phyloP scores from a whole-genome alignment of 768 basidiomycete species.

The Tephrocybe sp. region DNA sequence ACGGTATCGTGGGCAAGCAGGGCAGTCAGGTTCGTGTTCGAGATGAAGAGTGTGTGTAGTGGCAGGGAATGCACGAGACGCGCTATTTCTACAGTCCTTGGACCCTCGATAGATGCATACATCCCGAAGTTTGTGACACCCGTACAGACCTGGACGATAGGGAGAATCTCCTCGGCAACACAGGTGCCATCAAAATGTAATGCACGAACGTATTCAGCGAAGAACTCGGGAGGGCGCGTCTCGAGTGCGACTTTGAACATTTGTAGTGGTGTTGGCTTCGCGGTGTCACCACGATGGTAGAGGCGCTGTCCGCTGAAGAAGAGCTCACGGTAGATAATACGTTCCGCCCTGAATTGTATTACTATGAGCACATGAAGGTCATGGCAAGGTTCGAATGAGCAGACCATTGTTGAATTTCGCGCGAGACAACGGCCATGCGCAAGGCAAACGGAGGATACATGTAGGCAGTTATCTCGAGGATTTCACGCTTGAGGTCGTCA shows the following conservation, averaged over 20 bases:
- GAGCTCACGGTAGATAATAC: constrained; percentile 19
- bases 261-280: constrained; percentile 3
- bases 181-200: constrained; percentile 12
- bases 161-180: constrained; percentile 1
- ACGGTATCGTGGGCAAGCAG: not conserved
- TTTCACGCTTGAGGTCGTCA: constrained; percentile 19
- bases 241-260: constrained; percentile 6
- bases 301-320: constrained; percentile 13
- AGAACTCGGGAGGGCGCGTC: constrained; percentile 14
- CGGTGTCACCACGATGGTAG: not conserved
- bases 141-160: constrained; percentile 10
- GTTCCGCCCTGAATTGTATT: constrained; percentile 16
- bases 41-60: constrained; percentile 12
- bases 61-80: not conserved
- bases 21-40: constrained; percentile 1
- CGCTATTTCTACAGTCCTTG: constrained; percentile 4
- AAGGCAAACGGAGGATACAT: constrained; percentile 9
- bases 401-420: constrained; percentile 17
- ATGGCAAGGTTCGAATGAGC: not conserved
- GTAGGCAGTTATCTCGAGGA: constrained; percentile 17
- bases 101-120: constrained; percentile 9
- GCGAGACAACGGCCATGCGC: constrained; percentile 17
- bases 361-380: too few species aligned
- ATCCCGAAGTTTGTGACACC: constrained; percentile 18
- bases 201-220: constrained; percentile 13